phyloP scores from a whole-genome alignment of 2,329 filamentous ascomycete genomes.

The Aspergillus tubingensis region DNA sequence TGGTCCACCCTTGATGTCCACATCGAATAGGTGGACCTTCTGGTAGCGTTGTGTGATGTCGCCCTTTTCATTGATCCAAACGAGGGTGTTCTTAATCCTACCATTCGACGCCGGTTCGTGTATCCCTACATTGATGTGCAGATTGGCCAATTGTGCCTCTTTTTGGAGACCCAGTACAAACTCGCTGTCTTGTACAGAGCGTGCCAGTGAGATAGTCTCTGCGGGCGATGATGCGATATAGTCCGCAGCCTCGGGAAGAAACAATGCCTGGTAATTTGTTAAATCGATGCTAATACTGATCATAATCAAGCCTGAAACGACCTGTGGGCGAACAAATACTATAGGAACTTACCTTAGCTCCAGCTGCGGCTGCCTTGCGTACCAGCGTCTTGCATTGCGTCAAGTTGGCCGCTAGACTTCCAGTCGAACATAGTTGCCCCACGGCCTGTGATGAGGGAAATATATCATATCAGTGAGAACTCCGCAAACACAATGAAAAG shows the following conservation, averaged over 20 bases:
- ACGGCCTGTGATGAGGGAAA: constrained; percentile 62
- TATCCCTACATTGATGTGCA: constrained; percentile 84
- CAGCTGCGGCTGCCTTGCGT: constrained; percentile 69
- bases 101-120: constrained; percentile 67
- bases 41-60: constrained; percentile 69
- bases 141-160: constrained; percentile 62
- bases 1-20: constrained; percentile 59
- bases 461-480: constrained; percentile 10
- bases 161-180: constrained; percentile 76
- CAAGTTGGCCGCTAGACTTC: constrained; percentile 76
- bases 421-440: constrained; percentile 85
- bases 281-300: not conserved
- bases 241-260: constrained; percentile 89
- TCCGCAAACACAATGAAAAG: constrained; percentile 5
- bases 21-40: constrained; percentile 89
- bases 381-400: constrained; percentile 73
- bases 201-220: constrained; percentile 71
- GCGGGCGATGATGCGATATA: constrained; percentile 73
- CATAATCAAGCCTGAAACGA: not conserved
- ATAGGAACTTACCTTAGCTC: constrained; percentile 66
- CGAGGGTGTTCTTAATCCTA: constrained; percentile 63
- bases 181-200: constrained; percentile 63
- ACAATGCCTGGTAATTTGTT: constrained; percentile 62
- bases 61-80: constrained; percentile 67
- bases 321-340: not conserved